A percentile compares a stretch with the other conserved stretches of the same genome.
phyloP scores from a whole-genome alignment of 1,139 yeast genomes.

The Meyerozyma sp. region DNA sequence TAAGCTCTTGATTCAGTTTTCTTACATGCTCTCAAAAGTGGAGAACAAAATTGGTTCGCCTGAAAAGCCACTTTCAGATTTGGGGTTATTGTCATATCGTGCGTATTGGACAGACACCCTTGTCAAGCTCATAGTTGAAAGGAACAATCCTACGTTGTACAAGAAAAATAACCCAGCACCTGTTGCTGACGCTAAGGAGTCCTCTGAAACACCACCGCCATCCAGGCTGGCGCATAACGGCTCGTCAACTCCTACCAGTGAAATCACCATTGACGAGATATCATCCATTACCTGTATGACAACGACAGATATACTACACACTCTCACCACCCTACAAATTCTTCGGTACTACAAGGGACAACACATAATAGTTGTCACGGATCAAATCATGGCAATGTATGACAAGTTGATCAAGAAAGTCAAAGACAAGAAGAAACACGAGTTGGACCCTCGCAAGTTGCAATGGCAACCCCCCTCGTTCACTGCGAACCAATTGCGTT shows the following conservation, averaged over 20 bases:
- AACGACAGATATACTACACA: conserved; percentile 90
- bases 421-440: conserved; percentile 65
- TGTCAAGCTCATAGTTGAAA: conserved; percentile 67
- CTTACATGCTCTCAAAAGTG: conserved; percentile 80
- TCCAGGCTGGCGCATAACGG: conserved; percentile 7
- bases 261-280: conserved; percentile 88
- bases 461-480: conserved; percentile 95
- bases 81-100: conserved; percentile 87
- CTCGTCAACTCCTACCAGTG: conserved; percentile 32
- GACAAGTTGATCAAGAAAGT: conserved; percentile 60
- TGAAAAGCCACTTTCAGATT: conserved; percentile 92
- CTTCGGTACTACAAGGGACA: conserved; percentile 92
- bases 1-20: conserved; percentile 82
- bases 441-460: conserved; percentile 65
- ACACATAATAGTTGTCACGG: conserved; percentile 87
- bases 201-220: conserved; percentile 19
- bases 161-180: conserved; percentile 34
- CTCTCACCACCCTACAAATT: conserved; percentile 86
- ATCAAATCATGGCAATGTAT: conserved; percentile 71
- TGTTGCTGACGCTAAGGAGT: conserved; percentile 20
- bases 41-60: conserved; percentile 95
- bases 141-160: conserved; percentile 36
- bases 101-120: conserved; percentile 96
- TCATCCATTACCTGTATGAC: conserved; percentile 89
- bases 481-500: conserved; percentile 91